Percentiles rank a stretch among this genome's conserved stretches.
Conservation (phyloP, 108 stramenopile species). For the Nitzschia putrida region DNA sequence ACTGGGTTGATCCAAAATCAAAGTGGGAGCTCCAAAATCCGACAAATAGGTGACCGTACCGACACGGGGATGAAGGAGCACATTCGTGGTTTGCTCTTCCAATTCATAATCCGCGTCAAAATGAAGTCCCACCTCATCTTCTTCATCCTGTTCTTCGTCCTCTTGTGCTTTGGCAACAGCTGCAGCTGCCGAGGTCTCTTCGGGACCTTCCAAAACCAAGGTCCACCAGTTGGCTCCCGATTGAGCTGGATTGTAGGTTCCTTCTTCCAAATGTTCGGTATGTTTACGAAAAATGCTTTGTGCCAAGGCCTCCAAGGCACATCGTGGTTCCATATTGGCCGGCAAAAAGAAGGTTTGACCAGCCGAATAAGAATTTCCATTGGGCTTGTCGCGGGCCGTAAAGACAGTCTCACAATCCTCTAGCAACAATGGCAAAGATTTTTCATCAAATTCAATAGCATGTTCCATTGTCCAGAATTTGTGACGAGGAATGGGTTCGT, state of each 20-base stretch:
- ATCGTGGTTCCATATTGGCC: constrained; percentile 73
- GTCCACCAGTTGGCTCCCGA: constrained; percentile 95
- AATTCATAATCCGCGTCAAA: constrained; percentile 91
- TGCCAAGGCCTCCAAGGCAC: constrained; percentile 81
- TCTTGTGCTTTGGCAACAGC: constrained; percentile 30
- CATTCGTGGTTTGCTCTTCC: constrained; percentile 72
- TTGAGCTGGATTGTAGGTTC: constrained; percentile 63
- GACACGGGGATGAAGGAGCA: constrained; percentile 76
- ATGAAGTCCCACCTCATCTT: constrained; percentile 86
- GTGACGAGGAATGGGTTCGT: constrained; percentile 65
- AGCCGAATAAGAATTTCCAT: constrained; percentile 68
- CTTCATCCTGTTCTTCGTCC: constrained; percentile 51
- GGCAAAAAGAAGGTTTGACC: constrained; percentile 87
- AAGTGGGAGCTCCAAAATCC: constrained; percentile 82
- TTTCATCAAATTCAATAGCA: constrained; percentile 42
- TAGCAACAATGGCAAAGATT: constrained; percentile 27
- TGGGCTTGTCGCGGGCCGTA: constrained; percentile 72
- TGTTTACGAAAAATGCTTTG: constrained; percentile 73
- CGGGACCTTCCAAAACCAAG: constrained; percentile 68
- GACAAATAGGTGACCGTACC: constrained; percentile 89
- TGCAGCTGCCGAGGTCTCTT: constrained; percentile 11
- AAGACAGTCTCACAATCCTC: constrained; percentile 77
- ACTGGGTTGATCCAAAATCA: constrained; percentile 62
- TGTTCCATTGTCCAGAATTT: constrained; percentile 61
- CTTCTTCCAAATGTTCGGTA: constrained; percentile 53